Base-by-base conservation (phyloP, 1,284 basidiomycete genomes). In the Agaricales sp. region DNA sequence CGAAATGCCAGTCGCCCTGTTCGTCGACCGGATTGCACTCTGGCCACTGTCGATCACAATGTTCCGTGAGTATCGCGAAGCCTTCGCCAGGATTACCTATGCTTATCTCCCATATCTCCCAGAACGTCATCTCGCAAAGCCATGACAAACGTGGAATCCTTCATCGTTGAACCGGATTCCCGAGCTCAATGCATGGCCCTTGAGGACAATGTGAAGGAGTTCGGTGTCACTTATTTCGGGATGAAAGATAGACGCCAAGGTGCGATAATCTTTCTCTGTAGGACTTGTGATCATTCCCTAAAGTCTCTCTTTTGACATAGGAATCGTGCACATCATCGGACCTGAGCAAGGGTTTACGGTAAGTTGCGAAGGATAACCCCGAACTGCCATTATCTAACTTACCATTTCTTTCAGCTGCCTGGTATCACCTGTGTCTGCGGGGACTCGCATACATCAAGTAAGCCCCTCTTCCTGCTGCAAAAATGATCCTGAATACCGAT, bases 301-400 rank as follows among this genome's bases (percentile, higher is more conserved):
- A 26, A 6, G 18, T 46, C 16, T 45, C 14, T 12, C 19, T 22
- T 37, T 45, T 45, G 37, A 50, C 50, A 14, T 55, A 92, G 87
- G 92, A 52, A 97, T 96, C 57, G 93, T 97, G 4, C 93, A 97
- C 65, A 77, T 97, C 55, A 96, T 97, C 59, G 94, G 93, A 46
- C 93, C 94, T 46, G 93, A 97, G 63, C 91, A 97, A 69, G 93
- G 93, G 26, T 97, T 97, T 65, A 97, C 92, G 46, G 85, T 85
- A 59, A 48, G 75, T 61, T 25, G 50, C n/a, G n/a, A n/a, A n/a
- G n/a, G n/a, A n/a, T n/a, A n/a, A n/a, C 43, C 30, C 22, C 23
- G 37, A 8, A n/a, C n/a, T n/a, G 4, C 2, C 12, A 39, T 35
- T 46, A 52, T 48, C n/a, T 30, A 25, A 20, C 13, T 41, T 51